Percentiles rank a stretch among this genome's conserved stretches.
Evolutionary conservation across 139 green algal genomes (phyloP).

Genomic region (Eudorina sp.): DNA sequence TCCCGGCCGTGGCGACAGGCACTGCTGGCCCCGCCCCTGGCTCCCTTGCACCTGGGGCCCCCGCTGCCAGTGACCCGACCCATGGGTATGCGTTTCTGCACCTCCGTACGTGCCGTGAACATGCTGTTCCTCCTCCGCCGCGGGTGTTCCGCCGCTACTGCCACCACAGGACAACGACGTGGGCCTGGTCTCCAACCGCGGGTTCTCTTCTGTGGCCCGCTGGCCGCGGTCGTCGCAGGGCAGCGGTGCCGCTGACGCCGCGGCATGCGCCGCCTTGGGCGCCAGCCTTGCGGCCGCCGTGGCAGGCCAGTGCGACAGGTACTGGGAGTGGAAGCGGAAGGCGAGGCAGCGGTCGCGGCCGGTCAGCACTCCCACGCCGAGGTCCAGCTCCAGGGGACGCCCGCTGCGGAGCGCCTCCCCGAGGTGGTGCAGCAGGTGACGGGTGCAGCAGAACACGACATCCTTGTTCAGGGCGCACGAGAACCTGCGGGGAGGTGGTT

Average conservation of each 20-base stretch:
- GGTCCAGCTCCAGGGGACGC: background rate
- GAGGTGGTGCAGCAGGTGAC: conserved; percentile 13
- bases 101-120: no score
- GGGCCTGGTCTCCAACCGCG: no score
- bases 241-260: background rate
- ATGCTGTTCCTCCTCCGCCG: no score
- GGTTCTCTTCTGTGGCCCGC: no score
- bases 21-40: background rate
- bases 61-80: no score
- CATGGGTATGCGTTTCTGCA: no score
- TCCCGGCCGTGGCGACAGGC: background rate
- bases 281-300: background rate
- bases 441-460: background rate
- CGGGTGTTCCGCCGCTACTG: no score
- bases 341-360: background rate
- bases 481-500: background rate
- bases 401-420: conserved; percentile 15
- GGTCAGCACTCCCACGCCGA: conserved; percentile 21
- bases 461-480: conserved; percentile 3
- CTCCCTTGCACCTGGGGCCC: no score
- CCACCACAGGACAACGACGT: no score
- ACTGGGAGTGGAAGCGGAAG: conserved; percentile 1
- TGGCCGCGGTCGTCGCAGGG: background rate
- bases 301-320: conserved; percentile 8
- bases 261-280: no score